phyloP scores from a whole-genome alignment of 1,284 basidiomycete genomes.

The Melampsora americana region DNA sequence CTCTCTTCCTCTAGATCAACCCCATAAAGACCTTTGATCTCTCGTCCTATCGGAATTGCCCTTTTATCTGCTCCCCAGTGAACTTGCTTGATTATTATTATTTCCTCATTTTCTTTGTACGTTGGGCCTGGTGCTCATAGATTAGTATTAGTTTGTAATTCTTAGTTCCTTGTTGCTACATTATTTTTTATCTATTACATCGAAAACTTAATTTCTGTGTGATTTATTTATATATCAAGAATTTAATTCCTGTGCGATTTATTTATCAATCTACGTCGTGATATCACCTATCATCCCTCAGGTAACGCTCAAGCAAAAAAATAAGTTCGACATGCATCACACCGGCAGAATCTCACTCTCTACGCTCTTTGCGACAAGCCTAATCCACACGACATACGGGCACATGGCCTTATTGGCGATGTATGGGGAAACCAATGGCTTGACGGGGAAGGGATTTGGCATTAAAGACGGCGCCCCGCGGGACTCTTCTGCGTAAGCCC shows the following conservation, averaged over 20 bases:
- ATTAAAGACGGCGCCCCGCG: slow-evolving; percentile 30
- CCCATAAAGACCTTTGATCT: neutral
- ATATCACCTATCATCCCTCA: neutral
- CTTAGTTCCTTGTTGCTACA: neutral
- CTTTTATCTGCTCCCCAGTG: neutral
- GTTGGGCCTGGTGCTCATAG: neutral
- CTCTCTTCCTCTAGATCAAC: neutral
- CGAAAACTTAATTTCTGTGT: too few relatives aligned
- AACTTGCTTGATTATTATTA: neutral
- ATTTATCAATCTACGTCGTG: too few relatives aligned
- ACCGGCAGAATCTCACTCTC: neutral
- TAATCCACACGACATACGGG: neutral
- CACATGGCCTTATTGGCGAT: slow-evolving; percentile 39
- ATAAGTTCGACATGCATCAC: neutral
- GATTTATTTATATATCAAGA: too few relatives aligned
- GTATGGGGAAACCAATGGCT: slow-evolving; percentile 40
- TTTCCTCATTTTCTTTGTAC: neutral
- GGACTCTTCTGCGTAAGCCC: slow-evolving; percentile 3
- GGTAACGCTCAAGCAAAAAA: neutral
- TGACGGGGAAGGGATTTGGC: slow-evolving; percentile 31
- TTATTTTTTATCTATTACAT: too few relatives aligned
- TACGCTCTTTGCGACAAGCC: neutral
- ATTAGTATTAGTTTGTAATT: neutral
- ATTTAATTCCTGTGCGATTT: too few relatives aligned
- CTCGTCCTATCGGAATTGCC: neutral